A percentile compares a stretch with the other conserved stretches of the same genome.
Conservation (phyloP, 2,329 filamentous ascomycete genomes). For the Neoscytalidium dimidiatum region DNA sequence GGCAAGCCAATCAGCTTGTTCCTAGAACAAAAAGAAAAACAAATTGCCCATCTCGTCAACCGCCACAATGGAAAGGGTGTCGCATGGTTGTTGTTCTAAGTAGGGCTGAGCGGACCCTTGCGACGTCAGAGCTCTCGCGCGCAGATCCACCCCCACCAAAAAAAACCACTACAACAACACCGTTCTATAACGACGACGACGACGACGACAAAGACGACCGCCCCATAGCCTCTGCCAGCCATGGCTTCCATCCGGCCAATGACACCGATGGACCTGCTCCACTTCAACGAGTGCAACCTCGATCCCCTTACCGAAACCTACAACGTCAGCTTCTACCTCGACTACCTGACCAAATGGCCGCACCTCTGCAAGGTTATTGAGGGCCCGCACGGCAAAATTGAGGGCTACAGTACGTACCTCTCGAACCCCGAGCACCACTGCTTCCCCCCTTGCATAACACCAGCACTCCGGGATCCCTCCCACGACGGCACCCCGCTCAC, state of each 20-base stretch:
- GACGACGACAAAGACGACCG: too few relatives aligned
- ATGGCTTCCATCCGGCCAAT: conserved; percentile 48
- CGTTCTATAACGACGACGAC: neutral
- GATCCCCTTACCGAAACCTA: conserved; percentile 98
- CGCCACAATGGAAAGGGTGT: too few relatives aligned
- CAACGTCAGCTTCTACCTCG: conserved; percentile 90
- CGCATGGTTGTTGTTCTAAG: neutral
- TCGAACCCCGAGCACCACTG: neutral
- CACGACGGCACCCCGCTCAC: neutral
- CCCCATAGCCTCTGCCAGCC: neutral
- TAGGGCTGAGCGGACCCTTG: conserved; percentile 11
- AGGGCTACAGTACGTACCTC: conserved; percentile 91
- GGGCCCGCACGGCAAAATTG: conserved; percentile 81
- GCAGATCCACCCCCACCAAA: conserved; percentile 22
- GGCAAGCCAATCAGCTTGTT: too few relatives aligned
- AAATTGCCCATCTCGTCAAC: too few relatives aligned
- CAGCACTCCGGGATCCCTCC: too few relatives aligned
- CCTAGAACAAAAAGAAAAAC: too few relatives aligned
- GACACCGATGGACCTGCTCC: conserved; percentile 79
- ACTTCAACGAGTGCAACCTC: conserved; percentile 91
- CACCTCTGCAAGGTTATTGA: conserved; percentile 91
- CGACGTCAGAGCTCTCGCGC: neutral
- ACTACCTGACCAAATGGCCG: conserved; percentile 95
- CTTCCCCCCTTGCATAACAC: neutral
- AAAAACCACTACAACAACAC: conserved; percentile 2